These are phyloP conservation scores for Aspergillus baeticus DNA, from an alignment of 495 filamentous ascomycete species.

Conservation along the genomic window DNA sequence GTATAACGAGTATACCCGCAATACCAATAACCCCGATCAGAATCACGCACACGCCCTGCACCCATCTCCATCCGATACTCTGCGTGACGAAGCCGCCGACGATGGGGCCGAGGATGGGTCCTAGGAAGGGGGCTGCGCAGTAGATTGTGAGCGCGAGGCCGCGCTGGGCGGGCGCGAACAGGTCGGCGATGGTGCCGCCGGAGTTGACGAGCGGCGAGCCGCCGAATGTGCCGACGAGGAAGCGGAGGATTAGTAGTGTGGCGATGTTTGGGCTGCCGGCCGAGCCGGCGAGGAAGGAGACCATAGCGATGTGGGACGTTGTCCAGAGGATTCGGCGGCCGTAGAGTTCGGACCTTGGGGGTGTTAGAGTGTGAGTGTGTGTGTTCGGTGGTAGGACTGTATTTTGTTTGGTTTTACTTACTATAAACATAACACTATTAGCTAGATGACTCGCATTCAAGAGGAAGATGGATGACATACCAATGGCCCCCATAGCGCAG, in stretches of 20 bases:
- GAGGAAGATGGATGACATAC: too few relatives aligned
- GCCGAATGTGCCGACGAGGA: conserved; percentile 76
- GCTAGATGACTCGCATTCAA: too few relatives aligned
- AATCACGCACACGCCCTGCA: conserved; percentile 54
- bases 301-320: conserved; percentile 58
- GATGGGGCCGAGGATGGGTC: conserved; percentile 60
- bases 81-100: conserved; percentile 61
- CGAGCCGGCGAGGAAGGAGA: conserved; percentile 66
- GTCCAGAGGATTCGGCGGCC: conserved; percentile 70
- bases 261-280: conserved; percentile 60
- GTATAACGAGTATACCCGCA: conserved; percentile 46
- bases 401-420: too few relatives aligned
- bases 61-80: conserved; percentile 63
- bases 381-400: not conserved
- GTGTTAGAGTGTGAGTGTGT: not conserved
- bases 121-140: conserved; percentile 55
- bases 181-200: conserved; percentile 75
- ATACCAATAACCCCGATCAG: conserved; percentile 57
- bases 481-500: conserved; percentile 28
- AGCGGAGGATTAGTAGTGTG: conserved; percentile 69
- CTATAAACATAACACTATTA: too few relatives aligned
- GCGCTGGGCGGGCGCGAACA: conserved; percentile 62
- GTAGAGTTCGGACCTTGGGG: conserved; percentile 53
- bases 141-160: conserved; percentile 65
- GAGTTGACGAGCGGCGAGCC: conserved; percentile 70